These are phyloP conservation scores for Trypanosoma mega DNA, from an alignment of 208 protist genomes.

Conservation along the genomic window DNA sequence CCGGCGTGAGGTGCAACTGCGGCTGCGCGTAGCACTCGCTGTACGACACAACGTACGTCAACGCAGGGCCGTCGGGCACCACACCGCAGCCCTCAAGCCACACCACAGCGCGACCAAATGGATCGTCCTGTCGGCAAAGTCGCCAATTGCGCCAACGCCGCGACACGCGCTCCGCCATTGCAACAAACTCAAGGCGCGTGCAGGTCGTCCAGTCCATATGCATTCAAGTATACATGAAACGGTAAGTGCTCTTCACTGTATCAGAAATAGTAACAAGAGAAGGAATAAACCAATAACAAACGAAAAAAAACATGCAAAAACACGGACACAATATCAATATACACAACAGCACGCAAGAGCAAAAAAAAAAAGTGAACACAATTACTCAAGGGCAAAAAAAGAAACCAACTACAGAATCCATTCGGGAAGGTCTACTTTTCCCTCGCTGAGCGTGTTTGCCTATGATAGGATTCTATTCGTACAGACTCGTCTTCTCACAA, in stretches of 20 bases:
- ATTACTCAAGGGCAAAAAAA: no score
- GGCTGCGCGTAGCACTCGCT: conserved; percentile 36
- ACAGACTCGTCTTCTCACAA: no score
- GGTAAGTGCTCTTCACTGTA: neutral
- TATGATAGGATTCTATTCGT: no score
- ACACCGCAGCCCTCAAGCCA: conserved; percentile 22
- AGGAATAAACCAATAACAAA: neutral
- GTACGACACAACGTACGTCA: conserved; percentile 30
- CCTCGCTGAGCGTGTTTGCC: no score
- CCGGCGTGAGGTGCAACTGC: conserved; percentile 44
- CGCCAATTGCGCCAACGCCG: conserved; percentile 6
- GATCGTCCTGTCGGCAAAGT: conserved; percentile 8
- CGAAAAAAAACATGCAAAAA: conserved; percentile 7
- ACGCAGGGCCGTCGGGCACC: neutral
- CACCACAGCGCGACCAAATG: conserved; percentile 13
- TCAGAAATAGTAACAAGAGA: neutral
- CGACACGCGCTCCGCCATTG: conserved; percentile 18
- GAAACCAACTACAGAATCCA: no score
- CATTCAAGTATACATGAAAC: neutral
- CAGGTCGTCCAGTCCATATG: conserved; percentile 18
- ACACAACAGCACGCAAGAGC: neutral
- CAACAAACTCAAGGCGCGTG: conserved; percentile 28
- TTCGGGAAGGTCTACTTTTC: no score
- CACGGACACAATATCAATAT: neutral
- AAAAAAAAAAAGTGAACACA: neutral